phyloP scores from a whole-genome alignment of 2,329 filamentous ascomycete species.

The Pseudogymnoascus sp. region DNA sequence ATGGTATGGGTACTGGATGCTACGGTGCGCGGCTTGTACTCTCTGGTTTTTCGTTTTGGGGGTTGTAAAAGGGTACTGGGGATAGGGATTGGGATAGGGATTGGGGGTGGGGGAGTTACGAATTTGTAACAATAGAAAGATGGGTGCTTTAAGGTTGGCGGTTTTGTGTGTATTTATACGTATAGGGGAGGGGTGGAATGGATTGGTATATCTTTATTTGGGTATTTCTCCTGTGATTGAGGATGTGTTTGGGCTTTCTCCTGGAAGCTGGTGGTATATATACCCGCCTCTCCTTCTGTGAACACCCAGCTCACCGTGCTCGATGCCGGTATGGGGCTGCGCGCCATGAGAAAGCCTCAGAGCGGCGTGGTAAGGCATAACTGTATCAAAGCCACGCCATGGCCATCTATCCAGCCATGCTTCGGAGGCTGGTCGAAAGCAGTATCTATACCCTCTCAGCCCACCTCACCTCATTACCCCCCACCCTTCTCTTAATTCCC shows the following conservation, averaged over 20 bases:
- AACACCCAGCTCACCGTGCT: background rate
- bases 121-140: background rate
- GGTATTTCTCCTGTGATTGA: too few species aligned
- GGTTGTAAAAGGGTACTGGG: background rate
- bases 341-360: background rate
- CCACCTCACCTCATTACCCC: too few species aligned
- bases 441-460: too few species aligned
- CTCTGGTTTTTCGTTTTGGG: background rate
- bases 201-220: background rate
- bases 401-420: too few species aligned
- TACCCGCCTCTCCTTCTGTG: background rate
- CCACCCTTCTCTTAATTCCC: too few species aligned
- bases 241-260: too few species aligned
- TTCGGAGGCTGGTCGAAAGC: too few species aligned
- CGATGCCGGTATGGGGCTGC: background rate
- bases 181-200: background rate
- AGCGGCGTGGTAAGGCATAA: background rate
- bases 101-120: background rate
- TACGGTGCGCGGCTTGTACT: background rate
- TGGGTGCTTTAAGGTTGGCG: background rate
- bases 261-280: background rate
- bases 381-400: background rate
- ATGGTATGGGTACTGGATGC: background rate
- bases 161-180: background rate
- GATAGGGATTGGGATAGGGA: background rate